These are phyloP conservation scores for Candida succiphila DNA, from an alignment of 805 yeast genomes.

Conservation along the genomic window DNA sequence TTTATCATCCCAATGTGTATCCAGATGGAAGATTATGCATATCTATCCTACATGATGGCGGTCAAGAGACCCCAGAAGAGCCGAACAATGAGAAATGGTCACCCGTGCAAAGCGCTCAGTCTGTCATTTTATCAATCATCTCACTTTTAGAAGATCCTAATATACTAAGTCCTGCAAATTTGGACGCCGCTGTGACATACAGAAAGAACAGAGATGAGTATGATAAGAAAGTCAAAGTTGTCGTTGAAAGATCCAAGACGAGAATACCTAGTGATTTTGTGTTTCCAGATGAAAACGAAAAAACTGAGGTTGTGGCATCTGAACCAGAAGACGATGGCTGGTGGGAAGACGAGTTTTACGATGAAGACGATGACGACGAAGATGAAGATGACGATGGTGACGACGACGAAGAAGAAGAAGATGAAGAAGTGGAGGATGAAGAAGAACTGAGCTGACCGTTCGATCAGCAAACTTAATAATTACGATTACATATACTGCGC, in stretches of 20 bases:
- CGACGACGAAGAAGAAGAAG: constrained; percentile 16
- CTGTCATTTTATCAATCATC: constrained; percentile 84
- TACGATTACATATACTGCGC: too few species aligned
- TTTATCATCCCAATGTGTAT: constrained; percentile 94
- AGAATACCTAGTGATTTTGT: constrained; percentile 82
- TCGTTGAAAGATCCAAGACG: constrained; percentile 71
- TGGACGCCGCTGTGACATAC: constrained; percentile 94
- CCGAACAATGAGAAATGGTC: constrained; percentile 94
- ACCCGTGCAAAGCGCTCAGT: constrained; percentile 88
- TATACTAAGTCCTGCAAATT: constrained; percentile 89
- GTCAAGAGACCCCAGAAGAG: constrained; percentile 81
- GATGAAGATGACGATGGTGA: constrained; percentile 21
- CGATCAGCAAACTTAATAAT: too few species aligned
- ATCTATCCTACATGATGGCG: constrained; percentile 85
- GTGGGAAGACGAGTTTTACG: constrained; percentile 23
- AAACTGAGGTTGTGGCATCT: constrained; percentile 11
- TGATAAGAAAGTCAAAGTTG: constrained; percentile 65
- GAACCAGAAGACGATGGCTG: constrained; percentile 23
- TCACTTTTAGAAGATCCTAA: constrained; percentile 92
- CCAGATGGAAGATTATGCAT: constrained; percentile 91
- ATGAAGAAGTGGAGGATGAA: constrained; percentile 16
- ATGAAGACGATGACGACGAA: constrained; percentile 22
- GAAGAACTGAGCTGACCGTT: constrained; percentile 4
- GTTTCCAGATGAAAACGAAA: constrained; percentile 65
- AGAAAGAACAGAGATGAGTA: constrained; percentile 76